Conservation (phyloP, 306 rosid genomes). For the Dalbergia cochinchinensis region DNA sequence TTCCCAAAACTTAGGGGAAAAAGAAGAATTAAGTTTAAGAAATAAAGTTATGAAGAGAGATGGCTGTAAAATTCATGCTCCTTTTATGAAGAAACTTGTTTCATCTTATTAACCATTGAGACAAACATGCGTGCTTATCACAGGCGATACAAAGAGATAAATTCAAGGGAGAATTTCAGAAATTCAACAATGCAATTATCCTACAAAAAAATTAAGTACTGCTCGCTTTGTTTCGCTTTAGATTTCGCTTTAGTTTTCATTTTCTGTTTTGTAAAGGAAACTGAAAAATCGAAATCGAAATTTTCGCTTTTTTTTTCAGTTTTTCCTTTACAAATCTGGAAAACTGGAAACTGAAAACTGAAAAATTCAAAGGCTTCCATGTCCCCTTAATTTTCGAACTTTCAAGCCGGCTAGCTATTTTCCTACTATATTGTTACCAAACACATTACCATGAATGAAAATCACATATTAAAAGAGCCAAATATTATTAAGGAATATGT, state of each 20-base stretch:
- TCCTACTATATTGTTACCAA: neutral
- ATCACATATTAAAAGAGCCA: neutral
- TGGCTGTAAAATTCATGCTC: neutral
- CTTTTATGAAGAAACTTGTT: neutral
- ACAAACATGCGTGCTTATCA: conserved; percentile 28
- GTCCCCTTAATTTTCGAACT: conserved; percentile 1
- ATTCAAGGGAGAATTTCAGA: neutral
- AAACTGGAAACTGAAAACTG: no score
- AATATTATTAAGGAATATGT: neutral
- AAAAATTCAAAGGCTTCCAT: neutral
- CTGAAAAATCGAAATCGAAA: no score
- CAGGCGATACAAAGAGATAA: conserved; percentile 12
- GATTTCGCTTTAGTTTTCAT: no score
- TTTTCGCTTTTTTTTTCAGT: no score
- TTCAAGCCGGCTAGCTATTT: neutral
- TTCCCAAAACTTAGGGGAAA: neutral
- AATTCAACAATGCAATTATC: conserved; percentile 7
- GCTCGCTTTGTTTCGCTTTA: no score
- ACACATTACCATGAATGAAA: conserved; percentile 8
- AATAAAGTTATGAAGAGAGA: neutral
- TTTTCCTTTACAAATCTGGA: no score
- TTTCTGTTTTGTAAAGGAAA: no score
- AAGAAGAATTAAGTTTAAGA: conserved; percentile 7
- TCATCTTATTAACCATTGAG: neutral
- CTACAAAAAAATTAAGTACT: no score